A percentile compares a stretch with the other conserved stretches of the same genome.
Evolutionary conservation across 2,329 filamentous ascomycete species (phyloP).

Genomic region (Harringtonia lauricola): DNA sequence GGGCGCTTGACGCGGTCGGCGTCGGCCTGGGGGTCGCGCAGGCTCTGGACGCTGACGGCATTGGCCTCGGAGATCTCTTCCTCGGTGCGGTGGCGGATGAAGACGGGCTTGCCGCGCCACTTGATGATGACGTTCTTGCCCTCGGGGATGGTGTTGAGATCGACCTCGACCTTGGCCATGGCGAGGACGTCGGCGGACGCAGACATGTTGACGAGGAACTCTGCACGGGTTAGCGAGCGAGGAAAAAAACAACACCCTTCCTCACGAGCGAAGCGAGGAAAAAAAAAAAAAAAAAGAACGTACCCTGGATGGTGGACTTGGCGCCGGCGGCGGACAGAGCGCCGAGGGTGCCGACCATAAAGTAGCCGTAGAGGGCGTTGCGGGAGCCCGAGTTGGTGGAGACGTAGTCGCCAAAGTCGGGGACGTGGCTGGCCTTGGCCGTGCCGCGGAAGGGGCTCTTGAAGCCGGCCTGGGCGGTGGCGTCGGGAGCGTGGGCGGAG

Average conservation of each 20-base stretch:
- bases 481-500: constrained; percentile 26
- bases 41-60: constrained; percentile 66
- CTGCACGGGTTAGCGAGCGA: constrained; percentile 34
- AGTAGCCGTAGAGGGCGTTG: constrained; percentile 91
- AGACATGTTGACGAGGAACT: constrained; percentile 99
- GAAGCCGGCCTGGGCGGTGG: constrained; percentile 35
- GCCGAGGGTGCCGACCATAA: constrained; percentile 95
- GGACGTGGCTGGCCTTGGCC: constrained; percentile 57
- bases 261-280: neutral
- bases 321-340: constrained; percentile 85
- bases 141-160: constrained; percentile 85
- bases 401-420: constrained; percentile 82
- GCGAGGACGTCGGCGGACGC: constrained; percentile 96
- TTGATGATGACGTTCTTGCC: constrained; percentile 99
- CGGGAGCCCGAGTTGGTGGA: constrained; percentile 53
- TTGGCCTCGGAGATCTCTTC: constrained; percentile 93
- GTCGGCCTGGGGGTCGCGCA: constrained; percentile 88
- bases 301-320: constrained; percentile 97
- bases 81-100: constrained; percentile 95
- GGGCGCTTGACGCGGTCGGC: constrained; percentile 93
- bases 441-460: constrained; percentile 54
- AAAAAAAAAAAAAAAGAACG: constrained; percentile 23
- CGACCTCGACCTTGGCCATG: constrained; percentile 98
- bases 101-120: constrained; percentile 99
- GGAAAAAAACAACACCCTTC: neutral